Evolutionary conservation across 192 early-diverging fungal genomes (phyloP).

Genomic region (Pilaira anomala): DNA sequence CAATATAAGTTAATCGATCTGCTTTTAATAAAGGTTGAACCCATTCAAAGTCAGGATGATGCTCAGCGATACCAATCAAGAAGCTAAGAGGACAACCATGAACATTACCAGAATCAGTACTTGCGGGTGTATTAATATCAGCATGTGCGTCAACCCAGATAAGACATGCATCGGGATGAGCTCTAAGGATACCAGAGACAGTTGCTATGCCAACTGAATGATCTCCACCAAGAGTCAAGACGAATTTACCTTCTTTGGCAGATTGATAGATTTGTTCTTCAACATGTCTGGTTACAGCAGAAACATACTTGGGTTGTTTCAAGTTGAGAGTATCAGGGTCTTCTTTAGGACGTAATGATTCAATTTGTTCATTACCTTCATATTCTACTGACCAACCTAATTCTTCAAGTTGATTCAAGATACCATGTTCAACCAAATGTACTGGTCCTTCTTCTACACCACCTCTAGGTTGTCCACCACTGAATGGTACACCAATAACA

Average conservation of each 20-base stretch:
- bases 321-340: slow-evolving; percentile 78
- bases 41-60: slow-evolving; percentile 72
- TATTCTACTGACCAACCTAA: slow-evolving; percentile 80
- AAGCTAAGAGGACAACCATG: slow-evolving; percentile 96
- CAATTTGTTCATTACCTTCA: slow-evolving; percentile 72
- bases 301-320: slow-evolving; percentile 84
- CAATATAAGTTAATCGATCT: slow-evolving; percentile 90
- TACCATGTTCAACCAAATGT: slow-evolving; percentile 77
- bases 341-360: slow-evolving; percentile 57
- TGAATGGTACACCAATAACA: slow-evolving; percentile 28
- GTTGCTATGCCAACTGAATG: slow-evolving; percentile 94
- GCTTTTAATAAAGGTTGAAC: slow-evolving; percentile 69
- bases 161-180: slow-evolving; percentile 78
- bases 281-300: slow-evolving; percentile 68
- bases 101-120: slow-evolving; percentile 87
- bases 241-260: slow-evolving; percentile 68
- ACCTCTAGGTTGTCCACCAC: slow-evolving; percentile 48
- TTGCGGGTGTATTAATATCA: slow-evolving; percentile 90
- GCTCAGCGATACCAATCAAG: slow-evolving; percentile 75
- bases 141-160: slow-evolving; percentile 97
- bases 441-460: slow-evolving; percentile 90
- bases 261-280: slow-evolving; percentile 59
- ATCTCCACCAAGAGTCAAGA: slow-evolving; percentile 92
- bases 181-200: slow-evolving; percentile 70
- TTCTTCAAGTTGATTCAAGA: slow-evolving; percentile 72